phyloP scores from a whole-genome alignment of 768 basidiomycete species.

The Mycena sanguinolenta region DNA sequence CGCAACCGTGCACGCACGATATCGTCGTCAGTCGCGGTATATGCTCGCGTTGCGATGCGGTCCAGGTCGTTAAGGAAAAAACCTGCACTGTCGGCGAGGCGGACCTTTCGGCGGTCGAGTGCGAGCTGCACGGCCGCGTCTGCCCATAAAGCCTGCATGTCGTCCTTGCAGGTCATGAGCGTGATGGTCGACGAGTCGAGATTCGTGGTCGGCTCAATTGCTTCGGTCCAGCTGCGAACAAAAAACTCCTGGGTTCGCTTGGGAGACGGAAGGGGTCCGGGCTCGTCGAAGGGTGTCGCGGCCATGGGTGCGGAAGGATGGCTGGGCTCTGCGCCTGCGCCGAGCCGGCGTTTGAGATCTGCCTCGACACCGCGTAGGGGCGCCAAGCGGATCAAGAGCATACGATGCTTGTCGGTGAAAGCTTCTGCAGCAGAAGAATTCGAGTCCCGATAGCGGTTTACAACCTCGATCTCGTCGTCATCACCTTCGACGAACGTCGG shows the following conservation, averaged over 20 bases:
- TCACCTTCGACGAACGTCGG: slow-evolving; percentile 42
- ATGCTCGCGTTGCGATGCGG: slow-evolving; percentile 72
- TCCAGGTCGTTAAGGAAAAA: slow-evolving; percentile 81
- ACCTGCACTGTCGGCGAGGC: slow-evolving; percentile 73
- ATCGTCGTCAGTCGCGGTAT: slow-evolving; percentile 78
- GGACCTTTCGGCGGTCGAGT: slow-evolving; percentile 60
- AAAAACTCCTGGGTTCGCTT: slow-evolving; percentile 59
- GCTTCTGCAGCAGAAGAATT: slow-evolving; percentile 31
- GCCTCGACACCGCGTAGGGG: slow-evolving; percentile 73
- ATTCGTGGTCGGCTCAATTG: slow-evolving; percentile 49
- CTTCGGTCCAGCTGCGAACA: slow-evolving; percentile 67
- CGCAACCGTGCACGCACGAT: slow-evolving; percentile 78
- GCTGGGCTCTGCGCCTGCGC: slow-evolving; percentile 57
- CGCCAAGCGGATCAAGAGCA: slow-evolving; percentile 71
- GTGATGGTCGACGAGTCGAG: slow-evolving; percentile 61
- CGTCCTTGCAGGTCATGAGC: slow-evolving; percentile 71
- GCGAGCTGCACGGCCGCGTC: slow-evolving; percentile 66
- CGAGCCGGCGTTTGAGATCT: slow-evolving; percentile 73
- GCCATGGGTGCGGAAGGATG: slow-evolving; percentile 51
- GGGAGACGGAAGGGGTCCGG: slow-evolving; percentile 42
- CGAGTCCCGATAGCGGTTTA: slow-evolving; percentile 36
- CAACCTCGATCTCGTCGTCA: slow-evolving; percentile 46
- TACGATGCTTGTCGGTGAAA: slow-evolving; percentile 65
- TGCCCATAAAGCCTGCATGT: slow-evolving; percentile 74
- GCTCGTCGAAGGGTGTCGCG: slow-evolving; percentile 63